Conservation (phyloP, 2,329 filamentous ascomycete species). For the Penicillium expansum region DNA sequence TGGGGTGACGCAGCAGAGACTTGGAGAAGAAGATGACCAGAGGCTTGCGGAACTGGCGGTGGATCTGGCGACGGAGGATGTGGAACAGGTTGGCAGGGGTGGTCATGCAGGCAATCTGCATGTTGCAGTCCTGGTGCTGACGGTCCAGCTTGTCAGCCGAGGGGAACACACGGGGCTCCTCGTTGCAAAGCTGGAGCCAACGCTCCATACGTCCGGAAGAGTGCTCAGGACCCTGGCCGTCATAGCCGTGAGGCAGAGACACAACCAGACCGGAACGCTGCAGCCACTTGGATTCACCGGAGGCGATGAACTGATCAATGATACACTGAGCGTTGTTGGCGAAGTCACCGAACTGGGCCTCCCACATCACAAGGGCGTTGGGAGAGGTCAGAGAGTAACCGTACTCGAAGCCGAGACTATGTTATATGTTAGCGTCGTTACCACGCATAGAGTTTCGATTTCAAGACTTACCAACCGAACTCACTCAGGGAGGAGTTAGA, state of each 20-base stretch:
- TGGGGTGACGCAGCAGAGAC: conserved; percentile 86
- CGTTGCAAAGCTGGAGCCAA: conserved; percentile 95
- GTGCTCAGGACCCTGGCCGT: conserved; percentile 97
- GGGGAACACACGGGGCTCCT: conserved; percentile 93
- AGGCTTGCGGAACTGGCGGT: conserved; percentile 98
- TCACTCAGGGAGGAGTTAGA: conserved; percentile 87
- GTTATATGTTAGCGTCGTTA: conserved; percentile 55
- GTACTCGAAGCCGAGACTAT: conserved; percentile 92
- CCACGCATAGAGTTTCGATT: not conserved
- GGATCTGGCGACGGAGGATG: conserved; percentile 93
- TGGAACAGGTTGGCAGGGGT: conserved; percentile 95
- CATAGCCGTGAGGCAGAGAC: conserved; percentile 95
- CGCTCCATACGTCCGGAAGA: conserved; percentile 96
- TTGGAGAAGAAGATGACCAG: conserved; percentile 99
- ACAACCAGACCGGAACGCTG: conserved; percentile 95
- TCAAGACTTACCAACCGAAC: conserved; percentile 57
- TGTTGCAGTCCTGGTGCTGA: conserved; percentile 99
- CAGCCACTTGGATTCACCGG: conserved; percentile 97
- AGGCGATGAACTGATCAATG: conserved; percentile 98
- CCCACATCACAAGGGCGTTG: conserved; percentile 98
- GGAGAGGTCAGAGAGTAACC: conserved; percentile 96
- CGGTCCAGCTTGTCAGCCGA: conserved; percentile 83
- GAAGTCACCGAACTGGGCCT: conserved; percentile 99
- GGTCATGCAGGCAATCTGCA: conserved; percentile 98
- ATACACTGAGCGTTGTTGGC: conserved; percentile 99